Evolutionary conservation across 148 eudicot genomes (phyloP), one percentile per base, ranked within the genome.

Genomic region (Cornus controversa): DNA sequence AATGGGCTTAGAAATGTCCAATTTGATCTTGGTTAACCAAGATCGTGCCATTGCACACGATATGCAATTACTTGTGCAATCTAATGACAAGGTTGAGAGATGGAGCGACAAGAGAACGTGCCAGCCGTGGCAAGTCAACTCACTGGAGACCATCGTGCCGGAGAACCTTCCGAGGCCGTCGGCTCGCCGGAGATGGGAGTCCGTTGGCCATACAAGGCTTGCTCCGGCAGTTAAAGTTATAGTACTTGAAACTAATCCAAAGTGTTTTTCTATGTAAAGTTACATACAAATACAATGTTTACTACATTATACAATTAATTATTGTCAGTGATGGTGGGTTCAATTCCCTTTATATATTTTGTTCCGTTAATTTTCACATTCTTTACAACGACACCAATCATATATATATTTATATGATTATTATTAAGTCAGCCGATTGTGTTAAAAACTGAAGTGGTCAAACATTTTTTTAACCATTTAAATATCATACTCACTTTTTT

Each of bases 121-220:
- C 53, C 84, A 80, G 40, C 83, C 97, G 7, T 94, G 97, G 98
- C 80, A 76, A 37, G n/a, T 82, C 77, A 92, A 91, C 79, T 88
- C 97, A 2, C 80, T 88, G 4, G 98, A 94, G 73, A 92, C 89
- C 2, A 83, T 94, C 70, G 97, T 94, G 72, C 98, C 98, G 26
- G 98, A 94, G 69, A 86, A 94, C 65, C 85, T 94, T 2, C 98
- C 98, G 5, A 82, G 98, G 80, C 96, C 94, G 23, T 84, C 85
- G 47, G 85, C 88, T 66, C 85, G 73, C 45, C 89, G 93, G 50
- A 84, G 82, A 27, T 90, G 94, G 96, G 97, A 91, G 73, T 71
- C 77, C 0, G 88, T 89, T 27, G 90, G 81, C 20, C 65, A 60
- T 62, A 24, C 77, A 25, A 66, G 65, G 25, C 34, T 69, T 3